These are phyloP conservation scores for Candida odintsovae DNA, from an alignment of 805 yeast genomes.

Conservation along the genomic window DNA sequence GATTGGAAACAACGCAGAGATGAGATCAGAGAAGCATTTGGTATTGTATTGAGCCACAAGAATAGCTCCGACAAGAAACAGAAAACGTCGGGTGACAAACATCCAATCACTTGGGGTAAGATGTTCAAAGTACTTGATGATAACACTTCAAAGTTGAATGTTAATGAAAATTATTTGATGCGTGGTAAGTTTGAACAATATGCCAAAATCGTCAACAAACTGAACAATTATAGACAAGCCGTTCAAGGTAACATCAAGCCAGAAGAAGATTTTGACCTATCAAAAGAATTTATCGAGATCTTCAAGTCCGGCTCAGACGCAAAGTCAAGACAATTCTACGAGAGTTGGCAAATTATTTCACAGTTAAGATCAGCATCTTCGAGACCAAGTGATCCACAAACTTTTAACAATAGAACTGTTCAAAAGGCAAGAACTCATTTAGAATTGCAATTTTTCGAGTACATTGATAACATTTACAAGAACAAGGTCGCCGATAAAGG, in stretches of 20 bases:
- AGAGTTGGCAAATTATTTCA: constrained; percentile 64
- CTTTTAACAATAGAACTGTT: constrained; percentile 35
- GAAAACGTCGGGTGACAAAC: constrained; percentile 6
- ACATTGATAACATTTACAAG: constrained; percentile 60
- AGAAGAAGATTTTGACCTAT: constrained; percentile 43
- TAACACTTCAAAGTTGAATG: constrained; percentile 33
- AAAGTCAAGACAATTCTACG: constrained; percentile 65
- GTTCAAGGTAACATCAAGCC: constrained; percentile 16
- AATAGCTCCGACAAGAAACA: constrained; percentile 10
- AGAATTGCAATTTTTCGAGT: constrained; percentile 72
- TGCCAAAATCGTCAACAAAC: constrained; percentile 63
- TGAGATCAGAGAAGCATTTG: constrained; percentile 67
- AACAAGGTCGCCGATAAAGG: constrained; percentile 55
- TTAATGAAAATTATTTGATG: constrained; percentile 34
- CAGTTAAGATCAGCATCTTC: constrained; percentile 26
- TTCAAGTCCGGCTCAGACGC: constrained; percentile 53
- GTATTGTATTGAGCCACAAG: constrained; percentile 39
- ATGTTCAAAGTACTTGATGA: constrained; percentile 24
- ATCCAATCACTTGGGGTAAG: constrained; percentile 26
- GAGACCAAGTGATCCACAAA: constrained; percentile 15
- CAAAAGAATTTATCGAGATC: constrained; percentile 54
- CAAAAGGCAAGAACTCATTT: constrained; percentile 52
- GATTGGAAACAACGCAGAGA: constrained; percentile 83
- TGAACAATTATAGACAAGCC: constrained; percentile 63
- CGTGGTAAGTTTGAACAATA: constrained; percentile 63